phyloP scores from a whole-genome alignment of 2,329 filamentous ascomycete species.

The Phialemoniopsis sp. region DNA sequence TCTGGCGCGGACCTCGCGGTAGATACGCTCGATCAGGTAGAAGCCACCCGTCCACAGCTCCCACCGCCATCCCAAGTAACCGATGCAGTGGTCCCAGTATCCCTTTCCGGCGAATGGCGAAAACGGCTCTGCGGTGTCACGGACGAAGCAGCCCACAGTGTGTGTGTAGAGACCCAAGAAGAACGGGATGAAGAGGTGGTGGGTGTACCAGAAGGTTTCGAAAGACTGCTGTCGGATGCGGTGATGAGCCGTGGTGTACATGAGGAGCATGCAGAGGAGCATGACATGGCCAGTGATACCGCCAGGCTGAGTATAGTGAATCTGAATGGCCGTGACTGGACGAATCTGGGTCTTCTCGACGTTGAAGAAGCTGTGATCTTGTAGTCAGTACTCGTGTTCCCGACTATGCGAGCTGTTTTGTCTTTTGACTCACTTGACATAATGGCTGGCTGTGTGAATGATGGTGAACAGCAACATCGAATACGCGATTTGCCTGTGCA shows the following conservation, averaged over 20 bases:
- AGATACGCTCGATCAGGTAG: conserved; percentile 84
- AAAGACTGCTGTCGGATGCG: conserved; percentile 95
- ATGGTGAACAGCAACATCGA: conserved; percentile 78
- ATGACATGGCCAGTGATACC: conserved; percentile 96
- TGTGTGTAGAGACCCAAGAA: conserved; percentile 92
- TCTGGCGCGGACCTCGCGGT: conserved; percentile 82
- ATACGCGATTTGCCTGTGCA: conserved; percentile 93
- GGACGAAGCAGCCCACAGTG: conserved; percentile 92
- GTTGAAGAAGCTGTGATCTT: conserved; percentile 75
- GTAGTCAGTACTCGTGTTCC: conserved; percentile 20
- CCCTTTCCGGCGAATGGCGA: conserved; percentile 79
- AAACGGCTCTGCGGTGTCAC: conserved; percentile 65
- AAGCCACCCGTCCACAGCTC: conserved; percentile 82
- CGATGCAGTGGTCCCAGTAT: conserved; percentile 92
- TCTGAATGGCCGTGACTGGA: conserved; percentile 75
- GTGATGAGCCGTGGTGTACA: conserved; percentile 93
- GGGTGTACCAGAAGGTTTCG: conserved; percentile 99
- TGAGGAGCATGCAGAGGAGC: conserved; percentile 97
- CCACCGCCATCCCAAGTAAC: conserved; percentile 97
- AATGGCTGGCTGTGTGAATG: conserved; percentile 76
- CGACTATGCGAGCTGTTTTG: too few species aligned
- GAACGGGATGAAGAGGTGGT: conserved; percentile 98
- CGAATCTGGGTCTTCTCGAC: conserved; percentile 83
- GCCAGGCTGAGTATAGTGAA: conserved; percentile 85
- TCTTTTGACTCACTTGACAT: conserved; percentile 90